Base-by-base conservation (phyloP, 176 grass and related monocot genomes). In the Calamus simplicifolius region DNA sequence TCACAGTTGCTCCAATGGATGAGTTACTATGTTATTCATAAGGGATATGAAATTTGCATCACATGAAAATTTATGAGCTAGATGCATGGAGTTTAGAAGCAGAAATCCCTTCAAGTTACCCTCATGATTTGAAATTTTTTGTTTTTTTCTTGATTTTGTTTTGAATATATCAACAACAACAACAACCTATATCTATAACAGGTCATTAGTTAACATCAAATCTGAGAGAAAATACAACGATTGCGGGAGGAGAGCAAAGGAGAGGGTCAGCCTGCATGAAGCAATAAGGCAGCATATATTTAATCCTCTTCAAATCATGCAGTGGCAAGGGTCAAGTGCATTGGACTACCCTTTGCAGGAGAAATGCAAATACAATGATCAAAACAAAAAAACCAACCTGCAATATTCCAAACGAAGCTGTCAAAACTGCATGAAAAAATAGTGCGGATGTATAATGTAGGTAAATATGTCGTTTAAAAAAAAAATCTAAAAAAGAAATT, bases 1-100 rank as follows among this genome's bases (percentile, higher is more conserved):
- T 29, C 4, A 29, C 5, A 4, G 29, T 3, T 17, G 26, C 28
- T 25, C 15, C 26, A 29, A 5, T 29, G 29, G 57, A 28, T 30
- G 28, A 59, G 14, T 28, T 88, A 97, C 83, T 52, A 77, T 88
- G 63, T 67, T 82, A 60, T 75, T 80, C 85, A 97, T 88, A 78
- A 97, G 82, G 31, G 78, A 88, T 68, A 87, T 76, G 27, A 97
- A 91, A 62, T 97, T 97, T 70, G 92, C 90, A 74, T 97, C 87
- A 62, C 85, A 87, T 56, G 87, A 88, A 76, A 97, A 97, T 50
- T 90, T 89, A 60, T 90, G 87, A 74, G 84, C 83, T 53, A 97
- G 64, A 53, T 65, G 87, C 73, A 90, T 61, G 14, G 92, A 83
- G 65, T 78, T 97, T 58, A 90, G 87, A 65, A 85, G 83, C 65